phyloP scores from a whole-genome alignment of 1,284 basidiomycete species.

The Fistulinella cinereoalba region DNA sequence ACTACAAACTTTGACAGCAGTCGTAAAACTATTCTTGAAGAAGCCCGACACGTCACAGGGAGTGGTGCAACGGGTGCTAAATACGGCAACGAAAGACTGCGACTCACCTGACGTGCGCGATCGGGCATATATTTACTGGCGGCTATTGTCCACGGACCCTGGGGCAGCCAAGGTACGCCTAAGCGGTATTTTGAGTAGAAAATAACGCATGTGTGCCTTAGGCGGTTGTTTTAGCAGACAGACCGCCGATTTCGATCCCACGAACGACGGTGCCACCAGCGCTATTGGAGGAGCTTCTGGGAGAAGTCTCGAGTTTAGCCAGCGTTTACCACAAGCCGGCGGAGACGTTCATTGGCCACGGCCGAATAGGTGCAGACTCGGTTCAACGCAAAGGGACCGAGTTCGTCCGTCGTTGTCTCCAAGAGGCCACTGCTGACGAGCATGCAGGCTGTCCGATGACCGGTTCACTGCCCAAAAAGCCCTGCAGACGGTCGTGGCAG shows the following conservation, averaged over 20 bases:
- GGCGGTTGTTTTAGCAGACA: slow-evolving; percentile 87
- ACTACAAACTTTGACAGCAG: slow-evolving; percentile 92
- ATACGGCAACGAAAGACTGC: slow-evolving; percentile 94
- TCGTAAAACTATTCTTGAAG: slow-evolving; percentile 95
- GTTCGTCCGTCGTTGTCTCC: slow-evolving; percentile 64
- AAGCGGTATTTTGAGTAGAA: background rate
- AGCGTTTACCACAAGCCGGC: slow-evolving; percentile 97
- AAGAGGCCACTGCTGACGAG: too few species aligned
- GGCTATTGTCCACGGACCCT: slow-evolving; percentile 88
- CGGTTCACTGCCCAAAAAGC: slow-evolving; percentile 77
- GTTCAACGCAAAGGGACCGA: slow-evolving; percentile 70
- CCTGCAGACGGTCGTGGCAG: slow-evolving; percentile 83
- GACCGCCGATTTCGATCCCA: slow-evolving; percentile 92
- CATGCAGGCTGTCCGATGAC: slow-evolving; percentile 53
- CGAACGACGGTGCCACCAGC: slow-evolving; percentile 87
- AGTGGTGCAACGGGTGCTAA: slow-evolving; percentile 86
- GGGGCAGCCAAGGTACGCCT: slow-evolving; percentile 82
- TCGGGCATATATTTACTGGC: slow-evolving; percentile 96
- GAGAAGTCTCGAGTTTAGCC: slow-evolving; percentile 83
- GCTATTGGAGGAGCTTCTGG: slow-evolving; percentile 89
- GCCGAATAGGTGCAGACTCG: slow-evolving; percentile 81
- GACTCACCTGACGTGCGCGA: slow-evolving; percentile 98
- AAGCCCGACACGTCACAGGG: slow-evolving; percentile 91
- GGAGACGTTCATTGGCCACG: slow-evolving; percentile 86
- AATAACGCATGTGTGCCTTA: slow-evolving; percentile 34